Base-by-base conservation (phyloP, 1,139 yeast genomes). In the Kazachstania sp. region DNA sequence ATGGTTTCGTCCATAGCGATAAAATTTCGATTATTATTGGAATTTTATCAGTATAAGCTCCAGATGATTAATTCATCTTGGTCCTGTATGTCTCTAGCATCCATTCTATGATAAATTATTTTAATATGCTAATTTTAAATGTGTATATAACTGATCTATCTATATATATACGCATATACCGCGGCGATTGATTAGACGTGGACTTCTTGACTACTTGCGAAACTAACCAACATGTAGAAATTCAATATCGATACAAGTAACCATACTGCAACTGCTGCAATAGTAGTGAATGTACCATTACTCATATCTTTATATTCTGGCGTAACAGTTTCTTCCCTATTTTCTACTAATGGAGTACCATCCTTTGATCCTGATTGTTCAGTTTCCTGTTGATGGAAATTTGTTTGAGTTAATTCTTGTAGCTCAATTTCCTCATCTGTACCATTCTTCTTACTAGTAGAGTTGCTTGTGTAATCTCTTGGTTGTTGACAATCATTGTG, bases 161-260 rank as follows among this genome's bases (percentile, higher is more conserved):
- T 29, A 29, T 29, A 5, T 31, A 31, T 31, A 31, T 31, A 15
- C 31, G 9, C 12, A 32, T n/a, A n/a, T n/a, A 13, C 15, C 6
- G 11, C 3, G 28, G 8, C 8, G 28, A 3, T 23, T 3, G 28
- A 23, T 28, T 30, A 74, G 37, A 75, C 63, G 49, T 70, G 74
- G 19, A 84, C 80, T 54, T 83, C 87, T 46, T 83, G 82, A 5
- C 94, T 95, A 54, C 75, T 71, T 3, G 86, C 77, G 70, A 83
- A 85, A 49, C 88, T 81, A 32, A 74, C 59, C 43, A 90, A 74
- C 64, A 90, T 72, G 66, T 86, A 92, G 51, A 85, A 68, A 66
- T 92, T 92, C 55, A 92, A 73, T 31, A 75, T 76, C 0, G 94
- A 73, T 26, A 92, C 86, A 37, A 84, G 71, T 15, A 75, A 59